Evolutionary conservation across 2,329 filamentous ascomycete species (phyloP), one percentile per base, ranked within the genome.

Genomic region (Elsinoe arachidis): DNA sequence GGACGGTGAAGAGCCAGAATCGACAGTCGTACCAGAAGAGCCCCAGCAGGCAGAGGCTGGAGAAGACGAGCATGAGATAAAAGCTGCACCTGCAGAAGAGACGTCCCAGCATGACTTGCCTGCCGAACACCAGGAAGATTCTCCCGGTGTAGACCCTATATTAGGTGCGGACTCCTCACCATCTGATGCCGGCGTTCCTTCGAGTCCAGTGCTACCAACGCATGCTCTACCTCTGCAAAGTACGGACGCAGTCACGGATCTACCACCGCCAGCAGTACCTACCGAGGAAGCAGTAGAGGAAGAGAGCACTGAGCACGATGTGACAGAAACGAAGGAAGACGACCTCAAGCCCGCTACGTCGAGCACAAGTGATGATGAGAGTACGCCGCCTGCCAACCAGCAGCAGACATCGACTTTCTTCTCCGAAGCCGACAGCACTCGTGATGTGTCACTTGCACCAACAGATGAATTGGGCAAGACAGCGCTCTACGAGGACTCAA

Each of bases 401-500:
- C 14, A 23, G n/a, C 33, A 53, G 33, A 19, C 49, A 12, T 35
- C 49, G 2, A 26, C 49, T 15, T 53, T 38, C 17, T 39, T 53
- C 33, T 12, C 26, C 7, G 49, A 26, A 7, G 34, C 34, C 10
- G 49, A 53, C 34, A 53, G 49, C 33, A 35, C 49, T 39, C 49
- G 49, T 17, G 49, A 53, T 19, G 49, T 37, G 6, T 53, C 49
- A 14, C 19, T 39, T 7, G 49, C 49, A 4, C 33, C 49, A 1
- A 53, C n/a, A 26, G 49, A 53, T 37, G 49, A 39, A 15, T 3
- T 38, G 33, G 38, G 38, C 12, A 30, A 56, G 23, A 56, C 54
- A 41, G 41, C 54, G 10, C 15, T 56, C 2, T 56, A 46, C 19
- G 41, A 46, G n/a, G 54, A 56, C 12, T 47, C 39, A 1, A 26